Evolutionary conservation across 2,329 filamentous ascomycete genomes (phyloP), one percentile per base, ranked within the genome.

Genomic region (Botryotinia narcissicola): DNA sequence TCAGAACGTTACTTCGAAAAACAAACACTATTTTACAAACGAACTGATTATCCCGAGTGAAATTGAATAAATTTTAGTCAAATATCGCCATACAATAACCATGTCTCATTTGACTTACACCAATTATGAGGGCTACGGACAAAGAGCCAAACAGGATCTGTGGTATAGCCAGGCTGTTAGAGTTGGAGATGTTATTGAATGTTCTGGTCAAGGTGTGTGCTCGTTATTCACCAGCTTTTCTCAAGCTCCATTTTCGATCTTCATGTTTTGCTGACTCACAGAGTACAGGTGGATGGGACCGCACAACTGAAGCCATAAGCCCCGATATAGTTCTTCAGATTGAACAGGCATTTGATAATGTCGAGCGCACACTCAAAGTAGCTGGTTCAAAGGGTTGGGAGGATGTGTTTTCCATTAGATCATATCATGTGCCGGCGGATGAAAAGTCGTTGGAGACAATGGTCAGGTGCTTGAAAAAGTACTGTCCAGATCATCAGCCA

Each of bases 381-480:
- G 87, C 87, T 0, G 89, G 89, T 1, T 87, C 86, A 0, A 84
- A 86, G 73, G 87, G 87, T 4, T 88, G 86, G 86, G 78, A 79
- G n/a, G 86, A 90, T 73, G 88, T 90, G 0, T 87, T 80, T 78
- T 81, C 82, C 0, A 81, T 88, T 35, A 83, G 82, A 29, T 84
- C 83, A 1, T 88, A 86, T 73, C 83, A 86, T 72, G 79, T 84
- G 1, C 82, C 80, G 1, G 80, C 86, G 4, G 82, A 83, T 22
- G 60, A 57, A 0, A 40, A 57, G 10, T 37, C n/a, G 0, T 20
- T 72, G 22, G 37, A 64, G n/a, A 32, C 42, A 32, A 57, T 72
- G 37, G 22, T 59, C 5, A 37, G 32, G 22, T 32, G n/a, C 54
- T 57, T 37, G 20, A 42, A 44, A 40, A 59, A 44, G 14, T 37